phyloP scores from a whole-genome alignment of 1,284 basidiomycete genomes.

The Tausonia pullulans region DNA sequence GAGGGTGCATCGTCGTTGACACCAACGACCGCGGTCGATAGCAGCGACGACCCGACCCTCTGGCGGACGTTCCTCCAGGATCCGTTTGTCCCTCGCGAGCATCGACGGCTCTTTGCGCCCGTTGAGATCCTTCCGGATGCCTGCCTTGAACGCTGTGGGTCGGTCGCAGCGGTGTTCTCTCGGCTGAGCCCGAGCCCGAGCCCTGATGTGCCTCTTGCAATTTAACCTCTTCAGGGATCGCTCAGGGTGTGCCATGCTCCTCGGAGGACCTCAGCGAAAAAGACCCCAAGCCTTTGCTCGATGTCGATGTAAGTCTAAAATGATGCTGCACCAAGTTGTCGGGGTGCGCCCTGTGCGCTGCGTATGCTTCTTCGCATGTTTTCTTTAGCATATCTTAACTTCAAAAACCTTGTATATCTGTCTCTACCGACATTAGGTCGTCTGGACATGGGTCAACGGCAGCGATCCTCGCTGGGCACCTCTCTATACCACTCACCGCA shows the following conservation, averaged over 20 bases:
- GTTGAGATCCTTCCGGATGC: neutral
- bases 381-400: neutral
- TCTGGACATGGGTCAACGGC: slow-evolving; percentile 15
- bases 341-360: neutral
- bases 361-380: too few relatives aligned
- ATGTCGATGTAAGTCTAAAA: neutral
- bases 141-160: slow-evolving; percentile 9
- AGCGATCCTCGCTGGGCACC: slow-evolving; percentile 2
- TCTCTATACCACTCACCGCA: neutral
- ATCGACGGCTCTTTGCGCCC: neutral
- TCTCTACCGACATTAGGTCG: neutral
- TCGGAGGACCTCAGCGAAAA: neutral
- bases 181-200: neutral
- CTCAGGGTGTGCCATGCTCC: slow-evolving; percentile 4
- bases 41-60: too few relatives aligned
- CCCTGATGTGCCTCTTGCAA: neutral
- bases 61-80: too few relatives aligned
- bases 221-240: slow-evolving; percentile 1
- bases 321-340: too few relatives aligned
- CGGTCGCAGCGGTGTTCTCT: neutral
- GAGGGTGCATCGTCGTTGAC: too few relatives aligned
- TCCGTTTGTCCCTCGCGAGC: too few relatives aligned
- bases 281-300: neutral
- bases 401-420: neutral
- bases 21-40: too few relatives aligned